These are phyloP conservation scores for Cyclocybe cylindracea DNA, from an alignment of 768 basidiomycete genomes.

Conservation along the genomic window DNA sequence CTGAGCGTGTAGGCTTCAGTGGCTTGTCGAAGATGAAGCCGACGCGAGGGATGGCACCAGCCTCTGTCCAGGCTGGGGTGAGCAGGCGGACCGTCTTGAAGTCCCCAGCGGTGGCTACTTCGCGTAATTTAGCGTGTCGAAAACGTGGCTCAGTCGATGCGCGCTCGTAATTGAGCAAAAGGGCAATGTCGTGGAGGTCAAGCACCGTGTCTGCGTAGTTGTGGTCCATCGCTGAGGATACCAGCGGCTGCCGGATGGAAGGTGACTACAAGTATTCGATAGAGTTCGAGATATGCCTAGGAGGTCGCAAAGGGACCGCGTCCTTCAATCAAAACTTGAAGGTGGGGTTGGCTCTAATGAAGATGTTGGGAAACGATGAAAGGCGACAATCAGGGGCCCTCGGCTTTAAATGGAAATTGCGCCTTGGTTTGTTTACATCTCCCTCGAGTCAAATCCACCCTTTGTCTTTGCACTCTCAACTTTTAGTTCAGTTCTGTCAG, in stretches of 20 bases:
- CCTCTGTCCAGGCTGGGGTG: constrained; percentile 7
- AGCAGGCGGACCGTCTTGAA: constrained; percentile 15
- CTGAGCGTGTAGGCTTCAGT: not conserved
- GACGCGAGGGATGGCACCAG: constrained; percentile 8
- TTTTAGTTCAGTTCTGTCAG: too few species aligned
- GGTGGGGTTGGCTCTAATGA: too few species aligned
- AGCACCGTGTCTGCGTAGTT: constrained; percentile 5
- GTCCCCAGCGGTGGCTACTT: constrained; percentile 11
- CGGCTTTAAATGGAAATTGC: too few species aligned
- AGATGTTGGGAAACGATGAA: too few species aligned
- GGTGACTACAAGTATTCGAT: not conserved
- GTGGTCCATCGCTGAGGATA: not conserved
- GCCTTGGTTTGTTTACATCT: too few species aligned
- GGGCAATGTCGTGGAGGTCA: constrained; percentile 21
- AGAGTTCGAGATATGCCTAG: too few species aligned
- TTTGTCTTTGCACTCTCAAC: too few species aligned
- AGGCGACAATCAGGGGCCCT: too few species aligned
- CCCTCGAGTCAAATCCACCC: too few species aligned
- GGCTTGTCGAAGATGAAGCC: constrained; percentile 19
- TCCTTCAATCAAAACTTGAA: too few species aligned
- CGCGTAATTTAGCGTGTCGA: constrained; percentile 19
- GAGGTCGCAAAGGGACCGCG: too few species aligned
- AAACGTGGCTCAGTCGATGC: constrained; percentile 21
- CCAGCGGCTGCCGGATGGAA: not conserved
- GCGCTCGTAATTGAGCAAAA: constrained; percentile 24